Base-by-base conservation (phyloP, 2,329 filamentous ascomycete species). In the Aspergillus candidus region DNA sequence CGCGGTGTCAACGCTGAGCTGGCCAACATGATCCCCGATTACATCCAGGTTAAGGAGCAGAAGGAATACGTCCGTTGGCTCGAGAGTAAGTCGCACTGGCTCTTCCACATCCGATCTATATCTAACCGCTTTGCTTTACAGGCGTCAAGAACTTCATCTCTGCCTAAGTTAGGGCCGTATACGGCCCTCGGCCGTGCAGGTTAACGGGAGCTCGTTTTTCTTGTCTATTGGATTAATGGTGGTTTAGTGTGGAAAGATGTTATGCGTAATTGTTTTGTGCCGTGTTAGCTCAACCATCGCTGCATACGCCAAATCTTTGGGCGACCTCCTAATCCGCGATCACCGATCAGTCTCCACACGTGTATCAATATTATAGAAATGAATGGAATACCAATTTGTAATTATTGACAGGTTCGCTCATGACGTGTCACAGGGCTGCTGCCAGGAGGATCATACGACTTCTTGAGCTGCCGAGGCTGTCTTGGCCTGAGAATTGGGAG, bases 21-120 rank as follows among this genome's bases (percentile, higher is more conserved):
- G 58, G 91, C 90, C 42, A 73, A 90, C 55, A 96, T 97, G 69
- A 84, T 94, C 35, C 88, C 90, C 32, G 90, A 97, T 68, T 98
- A 95, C 73, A 90, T 97, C 62, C 89, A 97, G 66, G 81, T 86
- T 72, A 98, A 98, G 83, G 93, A 98, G 80, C 91, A 97, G 80
- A 86, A 83, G 72, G 93, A 98, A 78, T 98, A 98, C 70, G 74
- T 94, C 50, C 74, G 78, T 54, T 98, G 94, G 93, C 74, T 98
- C 68, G 79, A 82, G 68, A 81, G 78, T 78, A 68, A 68, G 75
- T 60, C 42, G 27, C 43, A 3, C n/a, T 43, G 36, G 38, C 38
- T 44, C 11, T 38, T 15, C 14, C 6, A 27, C 6, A 10, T 10
- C 22, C 22, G 0, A 30, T 30, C 1, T 13, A n/a, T 32, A 17